A percentile compares a stretch with the other conserved stretches of the same genome.
phyloP scores from a whole-genome alignment of 306 rosid species.

The Glycine tomentella region DNA sequence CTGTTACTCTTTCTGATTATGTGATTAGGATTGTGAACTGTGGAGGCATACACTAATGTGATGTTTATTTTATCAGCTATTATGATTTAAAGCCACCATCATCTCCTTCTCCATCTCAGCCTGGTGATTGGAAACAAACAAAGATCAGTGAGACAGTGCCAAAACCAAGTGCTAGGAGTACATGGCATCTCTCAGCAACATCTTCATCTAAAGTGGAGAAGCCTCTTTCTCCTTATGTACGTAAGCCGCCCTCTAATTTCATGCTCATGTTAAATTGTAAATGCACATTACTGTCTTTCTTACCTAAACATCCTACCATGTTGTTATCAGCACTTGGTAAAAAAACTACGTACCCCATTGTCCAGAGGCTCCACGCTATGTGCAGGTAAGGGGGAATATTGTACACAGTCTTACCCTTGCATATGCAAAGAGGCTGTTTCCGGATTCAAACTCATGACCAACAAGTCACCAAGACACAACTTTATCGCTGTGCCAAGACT shows the following conservation, averaged over 20 bases:
- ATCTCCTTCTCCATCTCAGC: slow-evolving; percentile 55
- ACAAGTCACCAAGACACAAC: too few species aligned
- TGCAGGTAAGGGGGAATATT: too few species aligned
- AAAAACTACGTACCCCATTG: too few species aligned
- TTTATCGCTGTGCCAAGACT: too few species aligned
- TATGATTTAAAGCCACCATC: slow-evolving; percentile 61
- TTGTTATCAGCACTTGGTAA: background rate
- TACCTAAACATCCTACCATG: background rate
- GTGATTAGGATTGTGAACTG: slow-evolving; percentile 40
- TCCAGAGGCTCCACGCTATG: too few species aligned
- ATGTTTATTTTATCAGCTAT: slow-evolving; percentile 52
- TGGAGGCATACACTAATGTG: slow-evolving; percentile 17
- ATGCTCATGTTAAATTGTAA: background rate
- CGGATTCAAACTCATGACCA: too few species aligned
- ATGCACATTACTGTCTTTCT: background rate
- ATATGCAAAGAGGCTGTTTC: too few species aligned
- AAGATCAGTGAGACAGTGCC: slow-evolving; percentile 40
- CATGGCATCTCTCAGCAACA: slow-evolving; percentile 50
- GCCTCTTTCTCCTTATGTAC: slow-evolving; percentile 66
- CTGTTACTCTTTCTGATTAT: slow-evolving; percentile 32
- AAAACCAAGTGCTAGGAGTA: slow-evolving; percentile 41
- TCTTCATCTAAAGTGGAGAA: slow-evolving; percentile 42
- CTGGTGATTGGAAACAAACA: slow-evolving; percentile 40
- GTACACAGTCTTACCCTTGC: too few species aligned
- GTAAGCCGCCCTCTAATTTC: slow-evolving; percentile 50